phyloP scores from a whole-genome alignment of 768 basidiomycete genomes.

The Auricularia cornea region DNA sequence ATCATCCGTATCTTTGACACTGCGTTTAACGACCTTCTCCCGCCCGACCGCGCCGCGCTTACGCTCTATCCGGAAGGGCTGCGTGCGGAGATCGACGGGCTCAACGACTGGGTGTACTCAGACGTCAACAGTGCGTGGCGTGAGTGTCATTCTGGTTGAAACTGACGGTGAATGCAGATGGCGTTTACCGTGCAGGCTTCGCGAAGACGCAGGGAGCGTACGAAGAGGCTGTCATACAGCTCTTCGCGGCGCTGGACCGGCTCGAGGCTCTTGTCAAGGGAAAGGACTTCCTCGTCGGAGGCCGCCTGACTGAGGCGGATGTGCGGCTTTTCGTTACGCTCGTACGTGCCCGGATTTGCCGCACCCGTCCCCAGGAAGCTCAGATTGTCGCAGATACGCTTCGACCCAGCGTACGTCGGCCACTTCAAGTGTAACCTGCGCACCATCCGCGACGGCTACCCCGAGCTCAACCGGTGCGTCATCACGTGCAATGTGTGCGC shows the following conservation, averaged over 20 bases:
- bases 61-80: slow-evolving; percentile 75
- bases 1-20: slow-evolving; percentile 92
- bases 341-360: slow-evolving; percentile 34
- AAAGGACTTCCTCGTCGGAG: slow-evolving; percentile 77
- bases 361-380: background rate
- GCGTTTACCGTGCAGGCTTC: slow-evolving; percentile 87
- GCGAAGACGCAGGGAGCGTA: slow-evolving; percentile 77
- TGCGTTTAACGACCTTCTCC: slow-evolving; percentile 69
- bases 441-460: slow-evolving; percentile 80
- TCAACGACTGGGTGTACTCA: slow-evolving; percentile 84
- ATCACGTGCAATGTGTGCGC: background rate
- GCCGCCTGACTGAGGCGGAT: slow-evolving; percentile 74
- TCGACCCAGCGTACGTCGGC: slow-evolving; percentile 82
- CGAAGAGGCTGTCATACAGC: slow-evolving; percentile 57
- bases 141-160: background rate
- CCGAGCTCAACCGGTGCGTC: slow-evolving; percentile 61
- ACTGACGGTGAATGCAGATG: slow-evolving; percentile 36
- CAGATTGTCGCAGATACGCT: slow-evolving; percentile 50
- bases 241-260: slow-evolving; percentile 75
- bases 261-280: slow-evolving; percentile 69
- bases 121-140: slow-evolving; percentile 63
- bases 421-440: slow-evolving; percentile 94
- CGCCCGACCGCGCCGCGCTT: slow-evolving; percentile 34
- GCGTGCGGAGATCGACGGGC: slow-evolving; percentile 65
- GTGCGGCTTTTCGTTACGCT: slow-evolving; percentile 87